Conservation (phyloP, 768 basidiomycete genomes). For the Leccinum barrowsii region DNA sequence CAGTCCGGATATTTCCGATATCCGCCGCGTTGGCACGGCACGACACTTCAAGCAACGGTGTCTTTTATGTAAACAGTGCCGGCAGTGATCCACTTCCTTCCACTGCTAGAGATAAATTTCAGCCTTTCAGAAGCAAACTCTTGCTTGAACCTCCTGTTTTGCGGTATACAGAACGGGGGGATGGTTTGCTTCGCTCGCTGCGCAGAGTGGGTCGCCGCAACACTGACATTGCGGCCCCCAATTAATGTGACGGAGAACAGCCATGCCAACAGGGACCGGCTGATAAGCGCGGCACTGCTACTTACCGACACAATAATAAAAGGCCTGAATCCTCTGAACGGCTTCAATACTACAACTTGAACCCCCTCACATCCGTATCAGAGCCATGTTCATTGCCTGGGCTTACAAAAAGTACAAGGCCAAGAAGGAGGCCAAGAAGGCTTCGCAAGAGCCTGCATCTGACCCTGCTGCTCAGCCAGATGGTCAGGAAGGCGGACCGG, state of each 20-base stretch:
- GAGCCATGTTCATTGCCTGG: constrained; percentile 11
- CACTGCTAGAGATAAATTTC: too few relatives aligned
- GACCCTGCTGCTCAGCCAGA: not conserved
- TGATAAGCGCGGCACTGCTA: not conserved
- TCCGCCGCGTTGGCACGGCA: not conserved
- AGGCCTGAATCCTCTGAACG: not conserved
- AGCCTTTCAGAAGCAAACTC: not conserved
- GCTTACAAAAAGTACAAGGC: constrained; percentile 27
- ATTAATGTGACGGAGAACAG: not conserved
- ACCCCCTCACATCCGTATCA: not conserved
- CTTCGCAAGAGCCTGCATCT: not conserved
- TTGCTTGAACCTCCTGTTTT: not conserved
- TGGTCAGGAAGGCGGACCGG: not conserved
- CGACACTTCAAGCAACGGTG: not conserved
- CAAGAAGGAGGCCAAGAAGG: constrained; percentile 15
- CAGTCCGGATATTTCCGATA: constrained; percentile 21
- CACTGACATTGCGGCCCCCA: not conserved
- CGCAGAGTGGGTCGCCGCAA: not conserved
- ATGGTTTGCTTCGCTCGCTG: not conserved
- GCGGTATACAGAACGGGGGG: not conserved
- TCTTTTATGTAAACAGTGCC: not conserved
- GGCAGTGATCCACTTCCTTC: not conserved
- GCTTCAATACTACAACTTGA: not conserved
- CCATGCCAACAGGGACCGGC: not conserved
- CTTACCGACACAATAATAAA: constrained; percentile 2